Base-by-base conservation (phyloP, 2,329 filamentous ascomycete species). In the Colletotrichum caudatum region DNA sequence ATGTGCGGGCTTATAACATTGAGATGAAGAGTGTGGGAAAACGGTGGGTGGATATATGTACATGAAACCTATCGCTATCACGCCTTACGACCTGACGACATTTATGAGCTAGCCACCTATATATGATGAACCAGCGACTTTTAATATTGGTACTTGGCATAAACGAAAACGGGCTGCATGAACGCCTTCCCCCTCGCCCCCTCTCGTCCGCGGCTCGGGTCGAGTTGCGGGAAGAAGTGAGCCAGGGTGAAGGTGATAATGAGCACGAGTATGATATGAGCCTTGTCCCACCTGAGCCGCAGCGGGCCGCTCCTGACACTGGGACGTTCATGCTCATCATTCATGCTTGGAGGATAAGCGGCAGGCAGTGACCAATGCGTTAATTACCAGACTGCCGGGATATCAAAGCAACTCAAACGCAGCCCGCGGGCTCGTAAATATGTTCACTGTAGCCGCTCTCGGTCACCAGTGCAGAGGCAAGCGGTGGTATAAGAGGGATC, bases 71-170 rank as follows among this genome's bases (percentile, higher is more conserved):
- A 56, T 60, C 58, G 51, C 69, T 59, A 69, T 70, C 67, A 71
- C 53, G 70, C 70, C 70, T 71, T 63, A 72, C 62, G 70, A 72
- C 67, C 66, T 72, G 48, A 72, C 61, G 70, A 72, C 66, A 58
- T 41, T 66, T 59, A 72, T 50, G 61, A 72, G 57, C 57, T 44
- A 59, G n/a, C 57, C 16, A 59, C 11, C 50, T 20, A 59, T 44
- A 29, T 57, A 46, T 35, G n/a, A 56, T 2, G 53, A 53, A 41
- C 23, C 18, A 63, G n/a, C 59, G 4, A 51, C 20, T 39, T 51
- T 37, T 1, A 16, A 53, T 29, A 41, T 8, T 48, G 5, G 26
- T 53, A 53, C 26, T 33, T 9, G 44, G 46, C 46, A 48, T 29
- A 39, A 48, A 56, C 26, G 18, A 33, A 46, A n/a, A 56, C 41